Base-by-base conservation (phyloP, 768 basidiomycete species). In the Kwoniella dejecticola region DNA sequence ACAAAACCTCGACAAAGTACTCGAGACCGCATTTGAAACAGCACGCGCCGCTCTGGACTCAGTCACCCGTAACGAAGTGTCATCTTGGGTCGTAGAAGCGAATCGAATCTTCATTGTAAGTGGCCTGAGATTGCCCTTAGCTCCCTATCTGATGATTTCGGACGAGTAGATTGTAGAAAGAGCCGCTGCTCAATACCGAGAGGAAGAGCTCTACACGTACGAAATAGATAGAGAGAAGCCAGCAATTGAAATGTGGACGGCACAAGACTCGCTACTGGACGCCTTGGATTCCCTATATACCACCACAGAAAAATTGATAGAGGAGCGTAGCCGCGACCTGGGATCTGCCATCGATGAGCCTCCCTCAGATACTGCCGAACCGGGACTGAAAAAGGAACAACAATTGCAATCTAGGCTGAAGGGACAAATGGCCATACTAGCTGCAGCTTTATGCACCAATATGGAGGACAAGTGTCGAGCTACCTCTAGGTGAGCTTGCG, bases 121-220 rank as follows among this genome's bases (percentile, higher is more conserved):
- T 79, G 4, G 2, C 63, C 60, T 3, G n/a, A n/a, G n/a, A n/a
- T n/a, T n/a, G n/a, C n/a, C n/a, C n/a, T n/a, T n/a, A n/a, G n/a
- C n/a, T n/a, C n/a, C n/a, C n/a, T n/a, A n/a, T n/a, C n/a, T n/a
- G n/a, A n/a, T n/a, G n/a, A n/a, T n/a, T n/a, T n/a, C n/a, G n/a
- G n/a, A n/a, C n/a, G n/a, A n/a, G n/a, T 26, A 95, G 93, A 85
- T 84, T 31, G 84, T 89, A 12, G 82, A 89, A 40, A 83, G 83
- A 68, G 86, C 90, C 1, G 87, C 90, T 0, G 82, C 86, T 50
- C 85, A 87, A 31, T 91, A 90, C 75, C 85, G 93, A 40, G 83
- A 84, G 36, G 86, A 87, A 64, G 88, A 90, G 68, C 73, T 84
- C 1, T 82, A 83, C 7, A 85, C 89, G 8, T 98, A 98, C 74